These are phyloP conservation scores for Fusarium tricinctum DNA, from an alignment of 2,329 filamentous ascomycete species.

Conservation along the genomic window DNA sequence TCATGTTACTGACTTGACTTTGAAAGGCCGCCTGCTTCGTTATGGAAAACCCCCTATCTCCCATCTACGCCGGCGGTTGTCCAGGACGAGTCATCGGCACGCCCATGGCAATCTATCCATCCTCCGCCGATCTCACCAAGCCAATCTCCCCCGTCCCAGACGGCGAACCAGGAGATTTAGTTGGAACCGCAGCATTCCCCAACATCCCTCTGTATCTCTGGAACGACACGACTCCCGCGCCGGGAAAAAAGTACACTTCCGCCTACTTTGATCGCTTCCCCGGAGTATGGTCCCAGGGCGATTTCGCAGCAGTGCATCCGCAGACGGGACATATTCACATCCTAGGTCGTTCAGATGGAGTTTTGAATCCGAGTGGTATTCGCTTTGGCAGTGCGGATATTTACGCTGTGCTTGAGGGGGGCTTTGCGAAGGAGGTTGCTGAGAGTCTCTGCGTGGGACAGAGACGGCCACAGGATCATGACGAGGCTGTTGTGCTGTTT, in stretches of 20 bases:
- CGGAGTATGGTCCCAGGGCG: slow-evolving; percentile 85
- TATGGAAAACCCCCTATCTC: slow-evolving; percentile 76
- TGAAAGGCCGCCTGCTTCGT: slow-evolving; percentile 70
- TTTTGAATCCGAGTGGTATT: slow-evolving; percentile 83
- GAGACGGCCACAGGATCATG: slow-evolving; percentile 69
- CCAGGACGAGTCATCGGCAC: slow-evolving; percentile 66
- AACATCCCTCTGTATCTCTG: slow-evolving; percentile 80
- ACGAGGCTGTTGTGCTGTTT: slow-evolving; percentile 70
- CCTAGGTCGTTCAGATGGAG: slow-evolving; percentile 80
- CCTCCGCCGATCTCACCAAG: slow-evolving; percentile 59
- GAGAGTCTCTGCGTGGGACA: slow-evolving; percentile 88
- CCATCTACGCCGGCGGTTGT: slow-evolving; percentile 71
- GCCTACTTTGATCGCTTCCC: slow-evolving; percentile 74
- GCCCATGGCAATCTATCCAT: slow-evolving; percentile 71
- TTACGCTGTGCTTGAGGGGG: slow-evolving; percentile 78
- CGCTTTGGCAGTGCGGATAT: slow-evolving; percentile 86
- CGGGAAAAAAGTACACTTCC: slow-evolving; percentile 69
- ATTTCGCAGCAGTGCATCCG: slow-evolving; percentile 81
- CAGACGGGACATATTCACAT: slow-evolving; percentile 74
- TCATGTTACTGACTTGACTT: background rate
- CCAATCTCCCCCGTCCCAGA: slow-evolving; percentile 61
- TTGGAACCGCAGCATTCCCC: slow-evolving; percentile 78
- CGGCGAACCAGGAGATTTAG: slow-evolving; percentile 81
- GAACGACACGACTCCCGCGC: slow-evolving; percentile 64
- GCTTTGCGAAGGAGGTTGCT: slow-evolving; percentile 72